Conservation (phyloP, 2,329 filamentous ascomycete genomes). For the Chaetoscypha palmicola region DNA sequence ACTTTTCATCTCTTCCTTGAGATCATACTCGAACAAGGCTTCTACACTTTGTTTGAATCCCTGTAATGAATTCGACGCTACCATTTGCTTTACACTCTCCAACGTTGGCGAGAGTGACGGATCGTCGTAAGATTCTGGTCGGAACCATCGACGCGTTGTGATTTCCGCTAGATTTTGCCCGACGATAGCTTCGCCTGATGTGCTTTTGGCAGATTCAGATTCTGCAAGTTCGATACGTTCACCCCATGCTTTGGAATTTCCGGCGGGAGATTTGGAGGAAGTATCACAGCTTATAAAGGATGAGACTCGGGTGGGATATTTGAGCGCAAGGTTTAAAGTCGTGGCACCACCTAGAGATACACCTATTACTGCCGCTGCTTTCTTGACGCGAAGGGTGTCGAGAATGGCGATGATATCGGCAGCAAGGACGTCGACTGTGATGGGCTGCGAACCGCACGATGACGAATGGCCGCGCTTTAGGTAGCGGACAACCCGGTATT, state of each 20-base stretch:
- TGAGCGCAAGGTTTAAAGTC: slow-evolving; percentile 63
- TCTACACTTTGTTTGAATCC: slow-evolving; percentile 63
- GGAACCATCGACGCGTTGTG: slow-evolving; percentile 74
- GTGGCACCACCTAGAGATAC: slow-evolving; percentile 80
- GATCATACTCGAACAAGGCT: slow-evolving; percentile 65
- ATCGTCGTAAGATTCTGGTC: slow-evolving; percentile 47
- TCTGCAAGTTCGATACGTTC: slow-evolving; percentile 66
- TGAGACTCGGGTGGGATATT: slow-evolving; percentile 50
- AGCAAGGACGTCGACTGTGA: slow-evolving; percentile 49
- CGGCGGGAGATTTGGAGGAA: slow-evolving; percentile 62
- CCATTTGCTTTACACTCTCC: slow-evolving; percentile 58
- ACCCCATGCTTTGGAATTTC: slow-evolving; percentile 73
- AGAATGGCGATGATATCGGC: slow-evolving; percentile 62
- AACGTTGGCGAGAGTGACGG: slow-evolving; percentile 42
- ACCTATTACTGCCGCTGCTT: slow-evolving; percentile 62
- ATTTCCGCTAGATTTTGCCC: slow-evolving; percentile 56
- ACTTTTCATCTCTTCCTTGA: slow-evolving; percentile 47
- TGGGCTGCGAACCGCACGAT: slow-evolving; percentile 14
- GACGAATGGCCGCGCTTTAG: slow-evolving; percentile 55
- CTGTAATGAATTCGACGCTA: slow-evolving; percentile 59
- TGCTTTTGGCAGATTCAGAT: slow-evolving; percentile 36
- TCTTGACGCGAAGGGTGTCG: slow-evolving; percentile 59
- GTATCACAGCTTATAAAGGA: slow-evolving; percentile 73
- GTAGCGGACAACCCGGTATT: slow-evolving; percentile 70
- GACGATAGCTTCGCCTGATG: slow-evolving; percentile 50